Conservation (phyloP, 495 filamentous ascomycete species). For the Talaromyces nanjingensis region DNA sequence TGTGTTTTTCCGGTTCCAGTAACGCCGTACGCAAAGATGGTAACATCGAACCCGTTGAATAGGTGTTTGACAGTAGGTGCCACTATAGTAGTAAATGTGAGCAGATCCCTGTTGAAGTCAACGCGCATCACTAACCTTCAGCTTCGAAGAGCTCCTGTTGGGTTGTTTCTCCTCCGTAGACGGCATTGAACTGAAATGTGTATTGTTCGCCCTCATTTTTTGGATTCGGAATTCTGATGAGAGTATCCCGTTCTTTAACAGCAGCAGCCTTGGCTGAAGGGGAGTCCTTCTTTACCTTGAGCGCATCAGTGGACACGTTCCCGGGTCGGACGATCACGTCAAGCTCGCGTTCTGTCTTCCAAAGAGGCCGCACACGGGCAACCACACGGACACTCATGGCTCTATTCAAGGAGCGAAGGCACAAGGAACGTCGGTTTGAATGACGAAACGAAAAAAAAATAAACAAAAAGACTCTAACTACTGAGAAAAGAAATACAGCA, state of each 20-base stretch:
- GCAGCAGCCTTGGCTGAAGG: conserved; percentile 38
- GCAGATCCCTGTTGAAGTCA: background rate
- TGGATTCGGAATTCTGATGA: conserved; percentile 88
- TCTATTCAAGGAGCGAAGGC: conserved; percentile 10
- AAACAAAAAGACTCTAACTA: background rate
- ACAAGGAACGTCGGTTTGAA: conserved; percentile 9
- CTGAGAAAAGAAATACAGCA: conserved; percentile 7
- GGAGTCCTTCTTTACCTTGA: conserved; percentile 23
- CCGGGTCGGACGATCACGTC: conserved; percentile 74
- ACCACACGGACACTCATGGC: conserved; percentile 71
- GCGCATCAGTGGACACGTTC: conserved; percentile 14
- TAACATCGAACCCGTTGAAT: conserved; percentile 89
- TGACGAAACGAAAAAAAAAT: background rate
- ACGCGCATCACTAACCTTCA: conserved; percentile 53
- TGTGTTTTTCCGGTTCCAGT: conserved; percentile 97
- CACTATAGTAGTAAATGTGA: conserved; percentile 34
- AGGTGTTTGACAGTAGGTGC: conserved; percentile 77
- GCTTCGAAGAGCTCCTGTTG: conserved; percentile 84
- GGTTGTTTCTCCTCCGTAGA: conserved; percentile 71
- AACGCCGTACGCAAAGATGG: conserved; percentile 91
- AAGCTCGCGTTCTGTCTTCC: conserved; percentile 71
- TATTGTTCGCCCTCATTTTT: conserved; percentile 89
- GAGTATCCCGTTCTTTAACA: conserved; percentile 49
- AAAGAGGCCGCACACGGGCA: conserved; percentile 79
- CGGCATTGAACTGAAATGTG: conserved; percentile 90